Evolutionary conservation across 1,284 basidiomycete genomes (phyloP).

Genomic region (Ustilago nuda): DNA sequence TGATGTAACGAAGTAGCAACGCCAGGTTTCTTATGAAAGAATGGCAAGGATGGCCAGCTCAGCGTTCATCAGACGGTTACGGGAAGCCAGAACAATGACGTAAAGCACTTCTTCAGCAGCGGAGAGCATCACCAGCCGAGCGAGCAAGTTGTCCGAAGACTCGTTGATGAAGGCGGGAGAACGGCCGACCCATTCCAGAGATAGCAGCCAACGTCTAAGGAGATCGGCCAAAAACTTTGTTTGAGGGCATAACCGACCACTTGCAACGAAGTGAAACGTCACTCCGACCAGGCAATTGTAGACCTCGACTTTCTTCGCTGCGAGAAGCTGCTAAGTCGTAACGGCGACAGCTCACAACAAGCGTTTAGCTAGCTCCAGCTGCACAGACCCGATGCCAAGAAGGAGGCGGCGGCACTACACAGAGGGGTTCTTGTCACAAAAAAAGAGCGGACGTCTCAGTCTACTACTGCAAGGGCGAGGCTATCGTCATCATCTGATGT

Average conservation of each 20-base stretch:
- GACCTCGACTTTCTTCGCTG: not conserved
- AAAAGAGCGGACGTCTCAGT: conserved; percentile 1
- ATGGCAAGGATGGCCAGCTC: not conserved
- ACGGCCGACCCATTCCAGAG: not conserved
- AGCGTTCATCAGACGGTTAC: not conserved
- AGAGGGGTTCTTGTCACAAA: not conserved
- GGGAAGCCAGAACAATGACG: not conserved
- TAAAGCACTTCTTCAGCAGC: not conserved
- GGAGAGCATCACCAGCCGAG: not conserved
- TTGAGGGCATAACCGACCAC: not conserved
- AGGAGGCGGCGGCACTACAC: not conserved
- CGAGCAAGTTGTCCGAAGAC: not conserved
- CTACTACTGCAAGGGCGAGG: not conserved
- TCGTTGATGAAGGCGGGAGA: not conserved
- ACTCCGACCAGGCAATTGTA: not conserved
- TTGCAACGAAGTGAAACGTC: conserved; percentile 2
- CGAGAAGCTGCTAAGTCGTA: not conserved
- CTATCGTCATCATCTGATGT: not conserved
- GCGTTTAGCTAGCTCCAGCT: too few relatives aligned
- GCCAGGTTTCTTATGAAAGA: conserved; percentile 3
- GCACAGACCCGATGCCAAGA: not conserved
- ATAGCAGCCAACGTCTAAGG: not conserved
- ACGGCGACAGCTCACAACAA: not conserved
- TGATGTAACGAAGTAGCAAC: not conserved
- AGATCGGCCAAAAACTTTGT: not conserved